phyloP scores from a whole-genome alignment of 192 early-diverging fungal genomes.

The Jimgerdemannia lactiflua region DNA sequence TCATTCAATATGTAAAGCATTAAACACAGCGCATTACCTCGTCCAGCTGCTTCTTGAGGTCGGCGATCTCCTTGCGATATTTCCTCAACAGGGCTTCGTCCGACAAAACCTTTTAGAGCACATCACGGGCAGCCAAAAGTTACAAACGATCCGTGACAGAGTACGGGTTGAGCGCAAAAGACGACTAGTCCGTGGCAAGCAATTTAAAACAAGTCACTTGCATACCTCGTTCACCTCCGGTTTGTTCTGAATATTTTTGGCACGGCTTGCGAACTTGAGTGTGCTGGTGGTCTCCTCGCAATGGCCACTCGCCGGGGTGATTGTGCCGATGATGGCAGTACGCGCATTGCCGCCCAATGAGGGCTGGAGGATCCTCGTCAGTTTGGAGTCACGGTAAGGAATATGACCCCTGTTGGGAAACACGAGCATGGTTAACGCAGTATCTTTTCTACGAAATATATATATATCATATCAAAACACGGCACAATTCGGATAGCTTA shows the following conservation, averaged over 20 bases:
- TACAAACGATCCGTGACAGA: too few species aligned
- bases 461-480: conserved; percentile 43
- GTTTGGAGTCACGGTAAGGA: conserved; percentile 64
- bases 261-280: conserved; percentile 74
- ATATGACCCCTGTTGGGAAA: neutral
- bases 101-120: too few species aligned
- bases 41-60: too few species aligned
- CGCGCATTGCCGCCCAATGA: conserved; percentile 88
- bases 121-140: too few species aligned
- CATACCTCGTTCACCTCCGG: conserved; percentile 63
- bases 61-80: too few species aligned
- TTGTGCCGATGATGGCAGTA: conserved; percentile 95
- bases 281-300: conserved; percentile 74
- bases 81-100: too few species aligned
- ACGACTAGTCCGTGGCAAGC: too few species aligned
- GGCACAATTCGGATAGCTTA: conserved; percentile 59
- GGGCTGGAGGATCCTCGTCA: conserved; percentile 89
- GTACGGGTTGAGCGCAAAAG: too few species aligned
- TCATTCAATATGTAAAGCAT: too few species aligned
- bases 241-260: conserved; percentile 76
- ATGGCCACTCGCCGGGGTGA: conserved; percentile 69
- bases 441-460: neutral
- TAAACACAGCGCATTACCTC: too few species aligned
- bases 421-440: neutral
- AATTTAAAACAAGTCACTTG: too few species aligned